A percentile compares a stretch with the other conserved stretches of the same genome.
Conservation (phyloP, 225 moss, liverwort and hornwort species). For the Climacium dendroides region DNA sequence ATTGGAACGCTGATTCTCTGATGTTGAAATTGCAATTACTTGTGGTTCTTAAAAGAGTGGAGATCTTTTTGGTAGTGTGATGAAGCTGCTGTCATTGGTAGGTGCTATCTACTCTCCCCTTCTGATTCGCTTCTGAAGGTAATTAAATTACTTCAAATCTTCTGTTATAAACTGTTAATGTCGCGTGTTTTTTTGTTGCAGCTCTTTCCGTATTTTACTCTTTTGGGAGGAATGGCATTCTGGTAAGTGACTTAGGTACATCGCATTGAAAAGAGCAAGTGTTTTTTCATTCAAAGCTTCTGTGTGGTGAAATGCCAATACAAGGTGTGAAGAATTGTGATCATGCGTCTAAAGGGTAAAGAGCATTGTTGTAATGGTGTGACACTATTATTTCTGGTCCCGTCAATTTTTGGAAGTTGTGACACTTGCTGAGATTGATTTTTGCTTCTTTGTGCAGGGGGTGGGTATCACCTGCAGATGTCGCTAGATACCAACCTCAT, state of each 20-base stretch:
- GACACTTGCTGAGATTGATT: background rate
- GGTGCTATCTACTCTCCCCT: background rate
- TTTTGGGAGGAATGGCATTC: conserved; percentile 44
- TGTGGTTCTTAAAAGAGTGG: background rate
- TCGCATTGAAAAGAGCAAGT: background rate
- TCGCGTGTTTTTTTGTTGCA: conserved; percentile 5
- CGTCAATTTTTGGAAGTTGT: background rate
- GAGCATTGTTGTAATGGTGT: background rate
- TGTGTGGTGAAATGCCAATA: background rate
- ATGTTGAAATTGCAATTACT: background rate
- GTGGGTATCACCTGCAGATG: conserved; percentile 63
- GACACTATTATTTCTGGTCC: background rate
- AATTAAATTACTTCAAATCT: background rate
- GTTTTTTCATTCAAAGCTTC: background rate
- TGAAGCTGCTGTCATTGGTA: background rate
- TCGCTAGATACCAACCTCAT: conserved; percentile 75
- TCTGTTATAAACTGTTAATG: background rate
- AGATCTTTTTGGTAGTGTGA: background rate
- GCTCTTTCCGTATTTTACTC: conserved; percentile 68
- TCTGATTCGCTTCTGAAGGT: background rate
- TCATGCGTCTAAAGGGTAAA: background rate
- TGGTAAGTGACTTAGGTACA: conserved; percentile 38
- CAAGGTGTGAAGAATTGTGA: background rate
- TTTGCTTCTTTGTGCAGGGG: conserved; percentile 39
- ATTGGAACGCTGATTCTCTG: background rate